Percentiles rank a stretch among this genome's conserved stretches.
phyloP scores from a whole-genome alignment of 2,329 filamentous ascomycete species.

The Arthrocladium fulminans region DNA sequence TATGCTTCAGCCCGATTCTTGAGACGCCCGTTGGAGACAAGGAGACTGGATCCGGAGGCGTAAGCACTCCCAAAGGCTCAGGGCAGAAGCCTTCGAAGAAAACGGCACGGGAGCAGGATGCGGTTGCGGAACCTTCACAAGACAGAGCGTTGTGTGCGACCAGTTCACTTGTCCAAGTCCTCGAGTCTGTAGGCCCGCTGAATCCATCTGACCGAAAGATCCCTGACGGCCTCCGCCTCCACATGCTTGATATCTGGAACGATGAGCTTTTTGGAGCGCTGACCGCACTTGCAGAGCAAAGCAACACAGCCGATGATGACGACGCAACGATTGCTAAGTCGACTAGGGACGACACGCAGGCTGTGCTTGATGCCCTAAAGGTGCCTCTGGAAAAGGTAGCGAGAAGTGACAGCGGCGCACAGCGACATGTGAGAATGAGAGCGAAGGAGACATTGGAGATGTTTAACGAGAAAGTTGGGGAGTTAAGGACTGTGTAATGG shows the following conservation, averaged over 20 bases:
- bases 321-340: not conserved
- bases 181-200: slow-evolving; percentile 13
- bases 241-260: slow-evolving; percentile 82
- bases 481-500: no score
- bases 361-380: not conserved
- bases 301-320: not conserved
- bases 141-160: slow-evolving; percentile 33
- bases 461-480: not conserved
- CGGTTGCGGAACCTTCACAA: slow-evolving; percentile 11
- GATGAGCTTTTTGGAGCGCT: slow-evolving; percentile 70
- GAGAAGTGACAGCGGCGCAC: slow-evolving; percentile 5
- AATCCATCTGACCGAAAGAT: slow-evolving; percentile 44
- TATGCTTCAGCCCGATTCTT: slow-evolving; percentile 19
- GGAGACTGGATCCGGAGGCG: no score
- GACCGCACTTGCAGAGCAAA: not conserved
- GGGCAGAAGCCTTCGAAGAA: slow-evolving; percentile 21
- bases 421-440: slow-evolving; percentile 3
- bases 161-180: slow-evolving; percentile 26
- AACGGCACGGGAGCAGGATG: slow-evolving; percentile 17
- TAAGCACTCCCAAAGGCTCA: slow-evolving; percentile 13
- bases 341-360: not conserved
- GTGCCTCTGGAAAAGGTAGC: not conserved
- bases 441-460: slow-evolving; percentile 3
- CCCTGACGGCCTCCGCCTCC: slow-evolving; percentile 75
- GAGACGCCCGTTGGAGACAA: not conserved